Evolutionary conservation across 2,329 filamentous ascomycete species (phyloP).

Genomic region (Colletotrichum sp.): DNA sequence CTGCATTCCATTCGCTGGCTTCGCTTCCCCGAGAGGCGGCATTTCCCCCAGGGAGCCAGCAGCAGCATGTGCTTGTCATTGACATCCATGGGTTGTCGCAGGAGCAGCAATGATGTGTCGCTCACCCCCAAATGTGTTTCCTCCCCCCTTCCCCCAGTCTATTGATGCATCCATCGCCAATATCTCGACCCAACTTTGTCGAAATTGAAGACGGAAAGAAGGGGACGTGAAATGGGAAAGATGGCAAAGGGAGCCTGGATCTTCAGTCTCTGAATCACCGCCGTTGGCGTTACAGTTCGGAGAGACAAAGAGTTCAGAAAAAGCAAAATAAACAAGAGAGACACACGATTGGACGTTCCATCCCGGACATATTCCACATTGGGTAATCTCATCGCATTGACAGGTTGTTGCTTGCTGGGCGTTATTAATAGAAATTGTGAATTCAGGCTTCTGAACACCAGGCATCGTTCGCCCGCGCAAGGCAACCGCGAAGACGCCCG

Average conservation of each 20-base stretch:
- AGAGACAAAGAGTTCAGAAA: neutral
- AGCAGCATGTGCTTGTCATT: neutral
- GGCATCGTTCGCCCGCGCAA: neutral
- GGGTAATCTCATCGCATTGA: constrained; percentile 19
- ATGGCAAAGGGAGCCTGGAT: neutral
- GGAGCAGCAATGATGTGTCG: neutral
- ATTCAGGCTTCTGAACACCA: neutral
- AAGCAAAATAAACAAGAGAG: constrained; percentile 16
- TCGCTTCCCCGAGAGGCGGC: neutral
- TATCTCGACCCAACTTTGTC: neutral
- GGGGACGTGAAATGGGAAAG: neutral
- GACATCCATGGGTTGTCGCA: neutral
- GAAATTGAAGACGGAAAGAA: neutral
- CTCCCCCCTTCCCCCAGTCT: neutral
- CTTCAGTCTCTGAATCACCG: neutral
- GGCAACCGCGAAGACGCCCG: neutral
- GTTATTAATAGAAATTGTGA: constrained; percentile 4
- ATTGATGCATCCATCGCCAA: neutral
- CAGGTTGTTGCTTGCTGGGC: neutral
- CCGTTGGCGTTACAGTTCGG: constrained; percentile 4
- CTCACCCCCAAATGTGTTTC: neutral
- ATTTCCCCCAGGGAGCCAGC: neutral
- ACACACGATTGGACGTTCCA: constrained; percentile 3
- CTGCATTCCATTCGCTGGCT: constrained; percentile 1
- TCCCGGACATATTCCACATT: constrained; percentile 7